Conservation (phyloP, 2,329 filamentous ascomycete species). For the Scytalidium lignicola region DNA sequence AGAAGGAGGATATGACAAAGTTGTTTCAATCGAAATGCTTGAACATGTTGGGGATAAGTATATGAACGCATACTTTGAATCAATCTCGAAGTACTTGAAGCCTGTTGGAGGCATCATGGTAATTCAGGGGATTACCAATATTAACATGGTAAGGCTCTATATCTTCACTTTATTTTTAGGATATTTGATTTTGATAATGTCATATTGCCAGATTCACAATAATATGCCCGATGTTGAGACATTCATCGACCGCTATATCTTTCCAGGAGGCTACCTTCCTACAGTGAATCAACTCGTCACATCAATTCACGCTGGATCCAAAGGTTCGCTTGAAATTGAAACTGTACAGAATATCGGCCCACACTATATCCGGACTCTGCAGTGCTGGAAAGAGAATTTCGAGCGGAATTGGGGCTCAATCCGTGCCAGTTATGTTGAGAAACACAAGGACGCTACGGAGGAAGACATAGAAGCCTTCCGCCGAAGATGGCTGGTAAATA, state of each 20-base stretch:
- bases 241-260: slow-evolving; percentile 67
- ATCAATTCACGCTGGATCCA: slow-evolving; percentile 56
- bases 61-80: slow-evolving; percentile 58
- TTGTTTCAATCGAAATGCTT: slow-evolving; percentile 73
- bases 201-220: neutral
- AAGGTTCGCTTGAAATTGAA: slow-evolving; percentile 60
- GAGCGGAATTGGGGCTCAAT: slow-evolving; percentile 58
- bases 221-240: neutral
- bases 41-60: slow-evolving; percentile 68
- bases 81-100: neutral
- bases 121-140: neutral
- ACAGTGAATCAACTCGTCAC: slow-evolving; percentile 50
- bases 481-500: slow-evolving; percentile 62
- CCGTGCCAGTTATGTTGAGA: slow-evolving; percentile 50
- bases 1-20: slow-evolving; percentile 57
- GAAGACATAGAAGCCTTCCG: slow-evolving; percentile 62
- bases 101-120: neutral
- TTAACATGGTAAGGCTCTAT: neutral
- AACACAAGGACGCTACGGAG: slow-evolving; percentile 55
- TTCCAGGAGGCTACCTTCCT: slow-evolving; percentile 69
- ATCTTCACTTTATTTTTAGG: neutral
- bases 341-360: slow-evolving; percentile 67
- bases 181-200: neutral
- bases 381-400: slow-evolving; percentile 65
- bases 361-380: slow-evolving; percentile 65